These are phyloP conservation scores for Fraxinus greggii DNA, from an alignment of 305 asterid genomes.

Conservation along the genomic window DNA sequence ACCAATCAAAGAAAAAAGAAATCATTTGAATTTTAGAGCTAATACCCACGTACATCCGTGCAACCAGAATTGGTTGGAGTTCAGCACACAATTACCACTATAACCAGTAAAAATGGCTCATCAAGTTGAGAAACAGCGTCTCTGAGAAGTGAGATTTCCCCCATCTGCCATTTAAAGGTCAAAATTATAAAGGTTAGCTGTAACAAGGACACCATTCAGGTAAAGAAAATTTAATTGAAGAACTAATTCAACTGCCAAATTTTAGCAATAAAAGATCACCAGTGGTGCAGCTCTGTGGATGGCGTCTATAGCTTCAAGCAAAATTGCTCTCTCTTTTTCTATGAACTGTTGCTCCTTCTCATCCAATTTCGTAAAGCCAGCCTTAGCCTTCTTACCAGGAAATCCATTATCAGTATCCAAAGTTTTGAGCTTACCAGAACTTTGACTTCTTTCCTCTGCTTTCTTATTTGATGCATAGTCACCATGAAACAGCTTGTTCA, in stretches of 20 bases:
- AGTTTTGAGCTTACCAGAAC: conserved; percentile 24
- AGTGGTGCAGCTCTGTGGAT: conserved; percentile 79
- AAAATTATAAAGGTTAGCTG: conserved; percentile 32
- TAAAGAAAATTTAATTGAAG: conserved; percentile 24
- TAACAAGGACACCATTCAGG: conserved; percentile 24
- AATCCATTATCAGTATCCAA: conserved; percentile 52
- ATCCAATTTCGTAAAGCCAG: conserved; percentile 58
- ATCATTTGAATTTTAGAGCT: conserved; percentile 68
- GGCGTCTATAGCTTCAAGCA: conserved; percentile 63
- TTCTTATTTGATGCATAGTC: conserved; percentile 32
- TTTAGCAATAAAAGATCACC: conserved; percentile 77
- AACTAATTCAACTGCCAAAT: conserved; percentile 53
- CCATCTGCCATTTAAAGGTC: conserved; percentile 76
- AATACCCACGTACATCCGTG: conserved; percentile 27
- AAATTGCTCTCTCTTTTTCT: conserved; percentile 57
- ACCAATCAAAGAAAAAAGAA: conserved; percentile 43
- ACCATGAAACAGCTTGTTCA: conserved; percentile 40
- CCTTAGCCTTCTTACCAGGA: conserved; percentile 48
- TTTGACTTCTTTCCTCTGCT: conserved; percentile 37
- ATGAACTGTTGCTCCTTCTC: conserved; percentile 64
- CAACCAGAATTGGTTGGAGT: conserved; percentile 99
- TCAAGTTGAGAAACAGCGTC: conserved; percentile 98
- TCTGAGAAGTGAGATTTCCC: conserved; percentile 91
- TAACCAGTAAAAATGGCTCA: conserved; percentile 95
- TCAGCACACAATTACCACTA: conserved; percentile 99